Percentiles rank a stretch among this genome's conserved stretches.
Conservation (phyloP, 345 rosid genomes). For the Tarenaya hassleriana region DNA sequence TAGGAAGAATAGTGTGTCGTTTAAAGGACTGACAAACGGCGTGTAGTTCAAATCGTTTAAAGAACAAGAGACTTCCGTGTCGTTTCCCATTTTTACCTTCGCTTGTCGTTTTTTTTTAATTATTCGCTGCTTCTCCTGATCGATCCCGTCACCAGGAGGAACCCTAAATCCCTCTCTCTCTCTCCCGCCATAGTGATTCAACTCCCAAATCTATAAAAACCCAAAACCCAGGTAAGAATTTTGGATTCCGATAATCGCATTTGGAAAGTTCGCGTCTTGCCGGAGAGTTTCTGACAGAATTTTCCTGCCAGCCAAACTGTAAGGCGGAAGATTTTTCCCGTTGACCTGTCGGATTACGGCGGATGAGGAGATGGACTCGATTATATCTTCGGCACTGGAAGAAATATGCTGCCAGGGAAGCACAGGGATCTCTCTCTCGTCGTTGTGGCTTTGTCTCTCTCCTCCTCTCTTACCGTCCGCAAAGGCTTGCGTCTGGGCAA, state of each 20-base stretch:
- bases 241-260: no score
- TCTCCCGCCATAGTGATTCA: no score
- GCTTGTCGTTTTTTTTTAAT: not conserved
- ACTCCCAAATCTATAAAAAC: no score
- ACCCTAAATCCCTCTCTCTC: slow-evolving; percentile 1
- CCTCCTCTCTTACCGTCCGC: slow-evolving; percentile 25
- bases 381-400: slow-evolving; percentile 51
- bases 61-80: no score
- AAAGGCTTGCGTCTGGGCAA: slow-evolving; percentile 44
- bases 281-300: no score
- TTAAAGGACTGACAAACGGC: not conserved
- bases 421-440: slow-evolving; percentile 36
- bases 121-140: slow-evolving; percentile 13
- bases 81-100: no score
- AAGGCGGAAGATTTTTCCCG: not conserved
- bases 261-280: no score
- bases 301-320: no score
- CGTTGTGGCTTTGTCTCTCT: slow-evolving; percentile 37
- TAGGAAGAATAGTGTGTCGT: slow-evolving; percentile 12
- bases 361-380: slow-evolving; percentile 33
- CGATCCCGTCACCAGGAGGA: slow-evolving; percentile 27
- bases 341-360: not conserved
- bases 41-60: not conserved
- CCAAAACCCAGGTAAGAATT: no score
- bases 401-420: slow-evolving; percentile 55